Evolutionary conservation across 331 rosid genomes (phyloP).

Genomic region (Rosa hybrid): DNA sequence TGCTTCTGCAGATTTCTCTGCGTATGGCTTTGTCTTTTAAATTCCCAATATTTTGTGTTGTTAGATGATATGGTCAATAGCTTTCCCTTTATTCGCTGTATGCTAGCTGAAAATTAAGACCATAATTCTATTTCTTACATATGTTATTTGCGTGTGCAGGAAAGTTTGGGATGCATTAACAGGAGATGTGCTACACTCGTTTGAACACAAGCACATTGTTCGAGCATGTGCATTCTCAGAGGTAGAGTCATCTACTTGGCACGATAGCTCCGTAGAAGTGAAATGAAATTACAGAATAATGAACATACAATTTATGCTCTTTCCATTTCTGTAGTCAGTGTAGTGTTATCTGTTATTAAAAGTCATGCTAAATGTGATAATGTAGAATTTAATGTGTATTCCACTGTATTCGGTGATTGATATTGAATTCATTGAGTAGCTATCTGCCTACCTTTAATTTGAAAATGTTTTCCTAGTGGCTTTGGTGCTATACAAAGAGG

Average conservation of each 20-base stretch:
- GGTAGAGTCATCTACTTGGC: slow-evolving; percentile 42
- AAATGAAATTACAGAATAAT: not conserved
- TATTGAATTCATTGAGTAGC: not conserved
- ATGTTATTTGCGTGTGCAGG: slow-evolving; percentile 45
- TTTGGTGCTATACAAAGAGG: not conserved
- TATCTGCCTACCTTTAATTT: not conserved
- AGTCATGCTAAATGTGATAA: not conserved
- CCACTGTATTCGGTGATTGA: not conserved
- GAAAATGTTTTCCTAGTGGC: not conserved
- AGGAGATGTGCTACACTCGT: slow-evolving; percentile 86
- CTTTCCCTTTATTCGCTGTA: not conserved
- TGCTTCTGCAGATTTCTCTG: slow-evolving; percentile 95
- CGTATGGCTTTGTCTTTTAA: slow-evolving; percentile 48
- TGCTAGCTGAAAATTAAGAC: not conserved
- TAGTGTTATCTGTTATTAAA: not conserved
- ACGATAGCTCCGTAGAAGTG: not conserved
- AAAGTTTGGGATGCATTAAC: slow-evolving; percentile 98
- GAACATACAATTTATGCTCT: not conserved
- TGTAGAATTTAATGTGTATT: not conserved
- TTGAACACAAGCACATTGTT: slow-evolving; percentile 97
- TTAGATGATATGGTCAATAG: not conserved
- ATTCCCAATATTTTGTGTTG: not conserved
- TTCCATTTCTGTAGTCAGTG: not conserved
- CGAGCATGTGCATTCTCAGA: slow-evolving; percentile 95
- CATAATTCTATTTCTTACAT: not conserved